Percentiles rank a stretch among this genome's conserved stretches.
Evolutionary conservation across 2,329 filamentous ascomycete genomes (phyloP).

Genomic region (Cytospora paraplurivora): DNA sequence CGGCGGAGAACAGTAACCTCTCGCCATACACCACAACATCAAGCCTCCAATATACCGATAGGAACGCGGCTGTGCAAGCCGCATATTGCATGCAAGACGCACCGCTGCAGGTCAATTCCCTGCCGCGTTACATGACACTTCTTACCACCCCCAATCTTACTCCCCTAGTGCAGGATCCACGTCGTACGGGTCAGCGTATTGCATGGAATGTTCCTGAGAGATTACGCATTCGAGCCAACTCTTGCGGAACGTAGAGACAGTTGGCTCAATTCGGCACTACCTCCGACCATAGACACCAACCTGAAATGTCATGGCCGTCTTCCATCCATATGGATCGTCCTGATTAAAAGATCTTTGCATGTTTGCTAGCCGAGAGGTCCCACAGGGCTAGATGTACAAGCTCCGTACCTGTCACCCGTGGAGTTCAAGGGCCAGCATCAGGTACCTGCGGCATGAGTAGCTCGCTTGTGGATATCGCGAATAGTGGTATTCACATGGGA

Average conservation of each 20-base stretch:
- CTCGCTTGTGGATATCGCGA: too few relatives aligned
- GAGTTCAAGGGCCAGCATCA: too few relatives aligned
- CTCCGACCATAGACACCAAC: slow-evolving; percentile 7
- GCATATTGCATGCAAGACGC: slow-evolving; percentile 3
- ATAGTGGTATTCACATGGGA: too few relatives aligned
- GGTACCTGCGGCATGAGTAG: too few relatives aligned
- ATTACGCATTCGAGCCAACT: background rate
- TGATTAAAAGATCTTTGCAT: slow-evolving; percentile 6
- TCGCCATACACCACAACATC: background rate
- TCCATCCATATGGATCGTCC: slow-evolving; percentile 5
- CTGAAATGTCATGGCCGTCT: background rate
- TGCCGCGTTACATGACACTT: slow-evolving; percentile 2
- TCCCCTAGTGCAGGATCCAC: slow-evolving; percentile 10
- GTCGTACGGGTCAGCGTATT: slow-evolving; percentile 7
- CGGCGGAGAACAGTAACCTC: background rate
- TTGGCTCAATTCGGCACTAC: slow-evolving; percentile 15
- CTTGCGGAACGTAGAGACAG: slow-evolving; percentile 12
- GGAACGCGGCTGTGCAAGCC: slow-evolving; percentile 20
- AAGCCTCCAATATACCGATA: background rate
- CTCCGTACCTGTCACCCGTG: too few relatives aligned
- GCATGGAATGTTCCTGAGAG: slow-evolving; percentile 4
- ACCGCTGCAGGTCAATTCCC: slow-evolving; percentile 8
- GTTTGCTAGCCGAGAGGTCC: slow-evolving; percentile 3
- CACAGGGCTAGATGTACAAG: background rate
- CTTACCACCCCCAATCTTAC: slow-evolving; percentile 4